Evolutionary conservation across 345 rosid genomes (phyloP).

Genomic region (Kandelia obovata): DNA sequence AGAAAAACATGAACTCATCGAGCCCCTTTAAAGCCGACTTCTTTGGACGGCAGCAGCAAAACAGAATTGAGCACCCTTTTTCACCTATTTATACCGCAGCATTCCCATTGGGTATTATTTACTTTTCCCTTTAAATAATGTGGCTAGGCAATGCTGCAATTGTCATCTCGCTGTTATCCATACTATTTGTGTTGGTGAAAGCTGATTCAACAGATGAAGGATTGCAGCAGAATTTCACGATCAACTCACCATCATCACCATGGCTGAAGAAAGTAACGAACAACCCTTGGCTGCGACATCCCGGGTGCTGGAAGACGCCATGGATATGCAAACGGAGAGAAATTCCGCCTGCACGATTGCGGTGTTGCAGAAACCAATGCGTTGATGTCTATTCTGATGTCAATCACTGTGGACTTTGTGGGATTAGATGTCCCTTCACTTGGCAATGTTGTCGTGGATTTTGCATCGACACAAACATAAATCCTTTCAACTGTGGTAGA

Average conservation of each 20-base stretch:
- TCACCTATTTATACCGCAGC: neutral
- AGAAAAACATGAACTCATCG: constrained; percentile 39
- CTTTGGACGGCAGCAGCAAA: neutral
- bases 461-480: constrained; percentile 35
- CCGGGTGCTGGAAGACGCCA: constrained; percentile 40
- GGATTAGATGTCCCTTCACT: constrained; percentile 37
- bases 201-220: constrained; percentile 1
- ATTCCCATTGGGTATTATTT: neutral
- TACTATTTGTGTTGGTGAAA: constrained; percentile 4
- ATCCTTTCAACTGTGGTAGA: constrained; percentile 39
- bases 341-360: constrained; percentile 26
- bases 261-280: constrained; percentile 36
- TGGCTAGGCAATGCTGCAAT: constrained; percentile 11
- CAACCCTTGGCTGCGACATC: constrained; percentile 3
- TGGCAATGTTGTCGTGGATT: constrained; percentile 49
- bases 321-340: constrained; percentile 39
- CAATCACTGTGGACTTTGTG: constrained; percentile 46
- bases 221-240: constrained; percentile 11
- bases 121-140: constrained; percentile 8
- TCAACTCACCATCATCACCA: constrained; percentile 22
- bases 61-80: neutral
- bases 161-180: constrained; percentile 7
- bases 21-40: neutral
- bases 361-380: constrained; percentile 48
- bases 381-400: constrained; percentile 41